These are phyloP conservation scores for Populus ilicifolia DNA, from an alignment of 345 rosid species.

Conservation along the genomic window DNA sequence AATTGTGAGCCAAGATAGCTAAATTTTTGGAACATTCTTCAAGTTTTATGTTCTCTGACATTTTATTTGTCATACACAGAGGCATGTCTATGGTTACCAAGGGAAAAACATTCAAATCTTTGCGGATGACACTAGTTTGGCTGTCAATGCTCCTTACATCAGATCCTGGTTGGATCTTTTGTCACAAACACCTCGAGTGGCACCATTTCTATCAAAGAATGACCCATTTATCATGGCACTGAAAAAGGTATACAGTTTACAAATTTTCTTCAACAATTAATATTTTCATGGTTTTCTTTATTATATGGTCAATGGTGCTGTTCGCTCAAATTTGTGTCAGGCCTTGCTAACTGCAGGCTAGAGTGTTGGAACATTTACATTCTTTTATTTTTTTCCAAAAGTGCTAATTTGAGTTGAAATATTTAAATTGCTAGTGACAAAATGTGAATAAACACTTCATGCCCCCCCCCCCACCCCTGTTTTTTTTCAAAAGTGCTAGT, in stretches of 20 bases:
- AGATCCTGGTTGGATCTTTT: slow-evolving; percentile 80
- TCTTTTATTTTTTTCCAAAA: not conserved
- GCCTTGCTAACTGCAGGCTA: not conserved
- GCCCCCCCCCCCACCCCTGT: too few relatives aligned
- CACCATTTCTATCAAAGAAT: slow-evolving; percentile 84
- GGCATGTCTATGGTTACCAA: slow-evolving; percentile 77
- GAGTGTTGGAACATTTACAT: not conserved
- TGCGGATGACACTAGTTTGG: slow-evolving; percentile 79
- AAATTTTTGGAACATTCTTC: not conserved
- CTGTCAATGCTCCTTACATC: slow-evolving; percentile 71
- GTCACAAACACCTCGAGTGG: slow-evolving; percentile 90
- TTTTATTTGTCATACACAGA: slow-evolving; percentile 36
- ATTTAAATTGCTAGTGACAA: not conserved
- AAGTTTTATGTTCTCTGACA: slow-evolving; percentile 1
- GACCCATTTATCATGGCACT: slow-evolving; percentile 77
- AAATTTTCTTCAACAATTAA: not conserved
- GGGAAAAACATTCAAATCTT: slow-evolving; percentile 74
- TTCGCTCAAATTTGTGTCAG: not conserved
- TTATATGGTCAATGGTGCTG: not conserved
- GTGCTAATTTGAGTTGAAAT: not conserved
- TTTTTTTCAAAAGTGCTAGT: not conserved
- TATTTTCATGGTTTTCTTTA: not conserved
- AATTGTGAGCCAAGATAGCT: not conserved
- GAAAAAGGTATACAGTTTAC: slow-evolving; percentile 54
- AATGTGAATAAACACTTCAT: too few relatives aligned